Base-by-base conservation (phyloP, 148 eudicot genomes). In the Polygonum maritimum region DNA sequence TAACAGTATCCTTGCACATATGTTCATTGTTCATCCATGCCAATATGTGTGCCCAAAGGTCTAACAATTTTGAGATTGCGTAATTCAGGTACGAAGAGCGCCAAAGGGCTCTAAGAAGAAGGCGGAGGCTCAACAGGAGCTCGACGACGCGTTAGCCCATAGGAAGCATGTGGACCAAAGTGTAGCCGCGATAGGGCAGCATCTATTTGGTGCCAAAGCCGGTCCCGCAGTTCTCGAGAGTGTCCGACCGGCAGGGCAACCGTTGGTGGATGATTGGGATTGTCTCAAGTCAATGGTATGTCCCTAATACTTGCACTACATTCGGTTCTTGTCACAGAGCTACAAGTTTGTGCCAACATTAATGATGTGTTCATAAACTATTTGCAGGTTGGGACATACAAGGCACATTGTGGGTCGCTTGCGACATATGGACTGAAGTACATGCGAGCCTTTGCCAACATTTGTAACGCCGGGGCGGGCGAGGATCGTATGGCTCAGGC, bases 371-470 rank as follows among this genome's bases (percentile, higher is more conserved):
- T 7, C 4, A 67, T 36, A 63, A 11, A 63, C 26, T 22, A 39
- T 41, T 36, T 49, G 63, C 26, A 74, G 76, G 76, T 18, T 15
- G 77, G 16, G 45, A 76, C 73, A 11, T 76, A 76, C 58, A 65
- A 76, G 49, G 54, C 26, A 12, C 19, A 76, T 36, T 76, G 78
- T 48, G 78, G 78, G 10, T 47, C 78, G 4, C 26, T 76, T 26
- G n/a, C 73, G 5, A 22, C 58, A 2, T 76, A 76, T 33, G 78
- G 78, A 5, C 33, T 62, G 41, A 76, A 76, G 55, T 65, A 76
- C 60, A 76, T 67, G 78, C 54, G 78, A 48, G 78, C 78, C 52
- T 76, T 76, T 33, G 78, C 78, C 15, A 76, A 76, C 58, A 76
- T 76, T 5, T 76, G 78, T 48, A 76, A 76, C 36, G 73, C 73